Evolutionary conservation across 1,139 yeast species (phyloP), one percentile per base, ranked within the genome.

Genomic region (Protomyces gravidus): DNA sequence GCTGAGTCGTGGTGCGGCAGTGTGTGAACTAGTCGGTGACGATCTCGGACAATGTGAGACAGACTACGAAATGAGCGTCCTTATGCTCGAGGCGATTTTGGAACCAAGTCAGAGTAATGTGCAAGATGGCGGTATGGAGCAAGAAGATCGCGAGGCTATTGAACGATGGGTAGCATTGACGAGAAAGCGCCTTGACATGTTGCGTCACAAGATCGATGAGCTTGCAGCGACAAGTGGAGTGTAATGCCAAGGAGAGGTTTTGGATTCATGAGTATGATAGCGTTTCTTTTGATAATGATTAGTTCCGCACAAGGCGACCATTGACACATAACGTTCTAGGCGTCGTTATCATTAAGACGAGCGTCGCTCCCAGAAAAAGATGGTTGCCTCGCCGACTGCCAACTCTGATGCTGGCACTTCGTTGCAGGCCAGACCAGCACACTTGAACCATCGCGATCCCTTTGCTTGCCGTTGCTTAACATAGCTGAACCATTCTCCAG

Each of bases 1-100:
- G 68, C 87, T 90, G 77, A 86, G 96, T 1, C 80, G 95, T 66
- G 83, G 83, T 61, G 96, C 97, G 0, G 97, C 97, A 0, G 85
- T 85, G 57, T 83, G 85, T 69, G 98, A 92, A 71, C 76, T 89
- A 66, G 82, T 82, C 27, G 85, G 86, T 49, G 88, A 83, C 62
- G 90, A 86, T 69, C 74, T 87, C 60, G 78, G 79, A 52, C 89
- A 86, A 6, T 90, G 97, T 72, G 53, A 53, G 51, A 50, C 42
- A 6, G 50, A 58, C 17, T 51, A 48, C 40, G 56, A 55, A 36
- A 42, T 30, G 46, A 47, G 50, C 27, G 45, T 51, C 33, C 55
- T 49, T 19, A 55, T 55, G 67, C 62, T 50, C 63, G 62, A n/a
- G 63, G 63, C 50, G 62, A 63, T 40, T 63, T 63, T 23, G 64